Evolutionary conservation across 2,329 filamentous ascomycete species (phyloP).

Genomic region (Aureobasidium leucospermi): DNA sequence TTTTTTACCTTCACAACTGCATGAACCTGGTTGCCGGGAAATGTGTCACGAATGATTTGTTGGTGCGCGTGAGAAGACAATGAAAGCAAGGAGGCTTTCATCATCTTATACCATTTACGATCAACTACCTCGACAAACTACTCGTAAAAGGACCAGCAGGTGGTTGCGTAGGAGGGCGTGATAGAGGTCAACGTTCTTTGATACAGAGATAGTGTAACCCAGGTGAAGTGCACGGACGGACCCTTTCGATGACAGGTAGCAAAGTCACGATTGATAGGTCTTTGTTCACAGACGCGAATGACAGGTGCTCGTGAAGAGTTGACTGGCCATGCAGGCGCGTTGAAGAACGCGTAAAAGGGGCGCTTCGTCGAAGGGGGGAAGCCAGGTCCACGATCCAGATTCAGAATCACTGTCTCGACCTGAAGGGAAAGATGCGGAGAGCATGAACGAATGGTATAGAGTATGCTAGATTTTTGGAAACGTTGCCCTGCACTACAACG

Average conservation of each 20-base stretch:
- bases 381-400: not conserved
- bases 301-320: constrained; percentile 5
- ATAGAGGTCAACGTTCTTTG: constrained; percentile 10
- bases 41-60: constrained; percentile 8
- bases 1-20: constrained; percentile 11
- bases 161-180: constrained; percentile 12
- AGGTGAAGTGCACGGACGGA: constrained; percentile 11
- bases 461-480: not conserved
- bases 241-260: constrained; percentile 1
- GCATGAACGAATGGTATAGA: not conserved
- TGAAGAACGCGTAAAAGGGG: constrained; percentile 14
- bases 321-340: constrained; percentile 10
- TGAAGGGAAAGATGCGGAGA: not conserved
- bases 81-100: constrained; percentile 9
- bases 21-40: constrained; percentile 13
- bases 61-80: constrained; percentile 10
- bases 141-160: not conserved
- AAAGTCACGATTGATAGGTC: constrained; percentile 5
- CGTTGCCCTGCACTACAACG: constrained; percentile 13
- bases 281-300: not conserved
- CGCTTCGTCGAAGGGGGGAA: not conserved
- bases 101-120: constrained; percentile 6
- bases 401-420: not conserved
- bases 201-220: constrained; percentile 12
- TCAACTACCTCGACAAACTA: not conserved